Percentiles rank a stretch among this genome's conserved stretches.
Conservation (phyloP, 176 grass and related monocot genomes). For the Rhynchospora breviuscula region DNA sequence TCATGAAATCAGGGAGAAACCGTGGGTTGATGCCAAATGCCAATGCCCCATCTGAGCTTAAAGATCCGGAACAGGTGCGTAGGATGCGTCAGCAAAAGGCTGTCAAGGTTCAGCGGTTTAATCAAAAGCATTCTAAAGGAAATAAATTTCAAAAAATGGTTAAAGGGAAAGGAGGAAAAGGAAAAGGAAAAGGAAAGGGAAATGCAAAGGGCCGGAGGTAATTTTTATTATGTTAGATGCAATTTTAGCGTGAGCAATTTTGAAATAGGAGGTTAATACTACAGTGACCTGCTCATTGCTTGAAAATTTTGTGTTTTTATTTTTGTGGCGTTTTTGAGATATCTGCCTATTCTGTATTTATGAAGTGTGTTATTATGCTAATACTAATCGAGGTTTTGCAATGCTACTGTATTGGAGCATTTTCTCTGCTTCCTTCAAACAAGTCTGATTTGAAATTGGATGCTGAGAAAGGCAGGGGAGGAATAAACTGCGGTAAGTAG, state of each 20-base stretch:
- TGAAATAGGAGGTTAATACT: not conserved
- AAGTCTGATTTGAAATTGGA: not conserved
- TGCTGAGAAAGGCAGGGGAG: no score
- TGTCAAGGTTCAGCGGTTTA: constrained; percentile 36
- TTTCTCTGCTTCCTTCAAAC: not conserved
- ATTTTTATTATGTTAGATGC: not conserved
- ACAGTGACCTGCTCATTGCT: not conserved
- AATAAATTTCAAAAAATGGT: constrained; percentile 1
- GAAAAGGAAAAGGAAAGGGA: constrained; percentile 26
- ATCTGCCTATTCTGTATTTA: not conserved
- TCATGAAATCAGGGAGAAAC: constrained; percentile 21
- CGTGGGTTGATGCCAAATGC: constrained; percentile 53
- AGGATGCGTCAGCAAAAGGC: constrained; percentile 74
- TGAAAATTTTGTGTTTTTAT: not conserved
- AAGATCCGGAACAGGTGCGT: constrained; percentile 60
- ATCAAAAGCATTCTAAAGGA: constrained; percentile 42
- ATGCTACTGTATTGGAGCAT: not conserved
- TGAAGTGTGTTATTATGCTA: not conserved
- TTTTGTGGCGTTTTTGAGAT: not conserved
- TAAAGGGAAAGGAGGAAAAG: not conserved
- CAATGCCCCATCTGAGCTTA: constrained; percentile 65
- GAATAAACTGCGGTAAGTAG: no score
- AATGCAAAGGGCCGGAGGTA: constrained; percentile 16
- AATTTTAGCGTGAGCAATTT: not conserved
- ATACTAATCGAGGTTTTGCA: not conserved